These are phyloP conservation scores for Cylindrotheca fusiformis DNA, from an alignment of 108 stramenopile species.

Conservation along the genomic window DNA sequence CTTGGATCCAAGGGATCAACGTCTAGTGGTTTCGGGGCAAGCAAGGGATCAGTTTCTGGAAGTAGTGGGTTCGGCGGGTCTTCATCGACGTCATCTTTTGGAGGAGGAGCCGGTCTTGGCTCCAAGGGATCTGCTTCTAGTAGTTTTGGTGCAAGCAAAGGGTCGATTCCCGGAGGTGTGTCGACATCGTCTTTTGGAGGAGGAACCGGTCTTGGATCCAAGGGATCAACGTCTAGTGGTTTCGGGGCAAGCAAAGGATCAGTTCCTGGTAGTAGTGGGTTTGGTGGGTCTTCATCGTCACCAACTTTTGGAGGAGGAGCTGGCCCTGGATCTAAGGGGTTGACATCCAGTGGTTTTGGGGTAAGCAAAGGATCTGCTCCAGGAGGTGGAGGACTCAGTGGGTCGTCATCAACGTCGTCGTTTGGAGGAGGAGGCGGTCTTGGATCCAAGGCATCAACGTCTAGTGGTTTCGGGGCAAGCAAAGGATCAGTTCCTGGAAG, in stretches of 20 bases:
- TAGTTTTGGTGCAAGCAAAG: not conserved
- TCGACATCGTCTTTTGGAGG: not conserved
- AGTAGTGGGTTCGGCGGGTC: not conserved
- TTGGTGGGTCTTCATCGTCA: not conserved
- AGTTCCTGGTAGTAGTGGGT: not conserved
- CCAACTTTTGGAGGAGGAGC: not conserved
- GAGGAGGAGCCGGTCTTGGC: not conserved
- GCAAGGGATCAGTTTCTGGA: not conserved
- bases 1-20: not conserved
- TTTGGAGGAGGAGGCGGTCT: not conserved
- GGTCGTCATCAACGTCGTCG: not conserved
- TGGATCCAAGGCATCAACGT: not conserved
- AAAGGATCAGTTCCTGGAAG: not conserved
- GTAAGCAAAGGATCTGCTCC: not conserved
- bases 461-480: not conserved
- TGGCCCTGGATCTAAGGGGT: not conserved
- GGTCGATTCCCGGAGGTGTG: not conserved
- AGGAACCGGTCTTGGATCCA: not conserved
- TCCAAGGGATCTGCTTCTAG: not conserved
- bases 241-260: not conserved
- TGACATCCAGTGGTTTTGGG: not conserved
- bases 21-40: not conserved
- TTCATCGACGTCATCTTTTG: not conserved
- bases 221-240: not conserved
- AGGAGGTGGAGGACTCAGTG: not conserved